Evolutionary conservation across 371 early-diverging fungal species (phyloP).

Genomic region (Mortierella sp.): DNA sequence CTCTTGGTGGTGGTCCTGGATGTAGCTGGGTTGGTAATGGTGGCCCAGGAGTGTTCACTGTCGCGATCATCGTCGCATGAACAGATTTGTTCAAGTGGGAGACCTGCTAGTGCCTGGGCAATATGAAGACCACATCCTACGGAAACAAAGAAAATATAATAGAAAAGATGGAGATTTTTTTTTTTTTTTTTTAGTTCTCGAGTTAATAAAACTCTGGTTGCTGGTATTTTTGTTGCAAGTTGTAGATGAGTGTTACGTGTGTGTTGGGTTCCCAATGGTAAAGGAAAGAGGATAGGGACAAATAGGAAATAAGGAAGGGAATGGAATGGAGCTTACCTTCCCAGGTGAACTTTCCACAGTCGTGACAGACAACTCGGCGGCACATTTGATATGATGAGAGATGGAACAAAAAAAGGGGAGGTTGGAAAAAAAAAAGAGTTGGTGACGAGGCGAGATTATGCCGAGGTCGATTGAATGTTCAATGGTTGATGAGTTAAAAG

Average conservation of each 20-base stretch:
- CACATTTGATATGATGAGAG: slow-evolving; percentile 27
- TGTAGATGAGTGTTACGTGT: not conserved
- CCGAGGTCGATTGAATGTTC: not conserved
- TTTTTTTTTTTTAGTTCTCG: not conserved
- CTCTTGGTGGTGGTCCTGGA: not conserved
- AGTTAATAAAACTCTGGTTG: not conserved
- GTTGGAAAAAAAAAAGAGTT: not conserved
- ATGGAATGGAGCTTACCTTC: slow-evolving; percentile 29
- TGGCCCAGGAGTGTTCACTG: slow-evolving; percentile 37
- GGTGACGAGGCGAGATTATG: not conserved
- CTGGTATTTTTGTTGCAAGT: not conserved
- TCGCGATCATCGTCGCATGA: slow-evolving; percentile 44
- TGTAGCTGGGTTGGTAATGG: not conserved
- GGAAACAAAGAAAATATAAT: not conserved
- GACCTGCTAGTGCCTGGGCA: slow-evolving; percentile 41
- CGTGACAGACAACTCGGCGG: slow-evolving; percentile 39
- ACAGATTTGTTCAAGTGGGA: slow-evolving; percentile 45
- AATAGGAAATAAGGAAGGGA: not conserved
- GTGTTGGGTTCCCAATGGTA: not conserved
- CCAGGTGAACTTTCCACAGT: slow-evolving; percentile 51
- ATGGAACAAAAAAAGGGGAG: not conserved
- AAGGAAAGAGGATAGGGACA: not conserved
- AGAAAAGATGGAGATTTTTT: slow-evolving; percentile 1
- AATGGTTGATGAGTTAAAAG: not conserved
- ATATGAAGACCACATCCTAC: slow-evolving; percentile 52